Base-by-base conservation (phyloP, 305 asterid genomes). In the Rubia balearica region DNA sequence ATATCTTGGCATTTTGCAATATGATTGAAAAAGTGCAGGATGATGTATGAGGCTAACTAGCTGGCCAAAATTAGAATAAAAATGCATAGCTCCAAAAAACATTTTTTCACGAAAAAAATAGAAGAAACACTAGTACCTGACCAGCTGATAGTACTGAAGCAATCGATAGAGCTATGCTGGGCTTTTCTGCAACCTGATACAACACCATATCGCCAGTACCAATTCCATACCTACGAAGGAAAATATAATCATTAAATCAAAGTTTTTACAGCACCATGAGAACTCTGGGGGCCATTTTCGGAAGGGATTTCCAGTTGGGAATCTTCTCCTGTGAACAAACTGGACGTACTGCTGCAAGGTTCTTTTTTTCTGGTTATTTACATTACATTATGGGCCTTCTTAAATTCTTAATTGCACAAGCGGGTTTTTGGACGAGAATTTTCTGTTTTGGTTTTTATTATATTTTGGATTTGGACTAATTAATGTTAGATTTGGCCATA, bases 161-260 rank as follows among this genome's bases (percentile, higher is more conserved):
- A 73, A 91, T 86, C 70, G 97, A 85, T 17, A 88, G 85, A 72
- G 96, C 97, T 77, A 91, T 91, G 78, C 97, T 91, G 49, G 97
- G 97, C 84, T 91, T 91, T 84, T 91, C 97, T 8, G 97, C 97
- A 10, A 89, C 96, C 97, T 89, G 83, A 79, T 79, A 68, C 41
- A 0, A 40, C 55, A 41, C 48, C 21, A n/a, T 38, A 16, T 24
- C 38, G 8, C 11, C 38, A 59, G 16, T n/a, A 45, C 30, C 38
- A 57, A 8, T 12, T 67, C 27, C 38, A 8, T 38, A 2, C 19
- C 17, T 6, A 41, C 12, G 59, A 51, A n/a, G 10, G 12, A 21
- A n/a, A 1, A 55, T 22, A 49, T 24, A 63, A 71, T 27, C 9
- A 38, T 1, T 51, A 48, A 17, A 40, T 3, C 12, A 56, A 30